These are phyloP conservation scores for Stellera chamaejasme DNA, from an alignment of 345 rosid genomes.

Conservation along the genomic window DNA sequence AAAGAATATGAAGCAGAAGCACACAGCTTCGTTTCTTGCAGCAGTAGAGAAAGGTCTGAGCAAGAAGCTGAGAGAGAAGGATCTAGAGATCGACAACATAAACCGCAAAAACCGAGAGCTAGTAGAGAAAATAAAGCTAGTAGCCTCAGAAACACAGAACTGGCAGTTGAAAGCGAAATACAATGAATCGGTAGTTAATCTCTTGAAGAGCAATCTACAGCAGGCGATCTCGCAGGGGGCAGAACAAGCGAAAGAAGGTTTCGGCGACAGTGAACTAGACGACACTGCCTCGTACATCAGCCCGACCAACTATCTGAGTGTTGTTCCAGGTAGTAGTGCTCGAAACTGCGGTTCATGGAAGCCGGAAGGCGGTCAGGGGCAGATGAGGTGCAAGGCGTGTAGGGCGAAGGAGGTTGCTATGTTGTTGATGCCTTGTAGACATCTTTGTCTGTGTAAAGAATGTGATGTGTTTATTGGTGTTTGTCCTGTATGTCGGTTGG, in stretches of 20 bases:
- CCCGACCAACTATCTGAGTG: conserved; percentile 26
- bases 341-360: conserved; percentile 10
- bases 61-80: conserved; percentile 65
- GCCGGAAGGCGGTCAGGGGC: conserved; percentile 16
- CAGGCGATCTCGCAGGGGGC: conserved; percentile 64
- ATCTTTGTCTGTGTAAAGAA: conserved; percentile 63
- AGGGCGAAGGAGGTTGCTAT: conserved; percentile 45
- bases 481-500: conserved; percentile 68
- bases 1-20: conserved; percentile 63
- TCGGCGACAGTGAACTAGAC: conserved; percentile 65
- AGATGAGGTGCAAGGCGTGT: conserved; percentile 54
- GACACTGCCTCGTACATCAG: conserved; percentile 52
- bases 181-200: conserved; percentile 57
- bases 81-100: conserved; percentile 56
- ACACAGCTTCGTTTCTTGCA: conserved; percentile 47
- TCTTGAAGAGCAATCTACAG: conserved; percentile 53
- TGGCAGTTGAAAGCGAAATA: conserved; percentile 64
- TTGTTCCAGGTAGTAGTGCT: conserved; percentile 10
- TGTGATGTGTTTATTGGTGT: conserved; percentile 42
- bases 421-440: conserved; percentile 73
- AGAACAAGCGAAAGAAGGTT: conserved; percentile 64
- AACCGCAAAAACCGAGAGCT: conserved; percentile 67
- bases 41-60: conserved; percentile 58
- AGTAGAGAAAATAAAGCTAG: conserved; percentile 54
- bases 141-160: conserved; percentile 58